phyloP scores from a whole-genome alignment of 768 basidiomycete species.

The Amanita thiersii region DNA sequence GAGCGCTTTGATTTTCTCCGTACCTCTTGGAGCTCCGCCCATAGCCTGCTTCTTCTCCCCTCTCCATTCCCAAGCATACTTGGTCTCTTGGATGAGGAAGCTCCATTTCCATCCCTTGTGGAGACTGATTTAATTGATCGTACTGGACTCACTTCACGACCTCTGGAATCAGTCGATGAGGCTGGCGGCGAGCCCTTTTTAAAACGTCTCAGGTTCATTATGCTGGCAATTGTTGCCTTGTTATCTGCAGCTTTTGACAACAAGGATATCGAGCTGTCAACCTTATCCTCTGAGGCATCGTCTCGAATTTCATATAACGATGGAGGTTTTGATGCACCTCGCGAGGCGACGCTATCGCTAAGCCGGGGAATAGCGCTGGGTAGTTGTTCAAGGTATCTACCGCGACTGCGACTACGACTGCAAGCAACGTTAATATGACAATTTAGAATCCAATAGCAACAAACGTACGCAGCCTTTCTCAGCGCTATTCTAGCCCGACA shows the following conservation, averaged over 20 bases:
- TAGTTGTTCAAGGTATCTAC: constrained; percentile 72
- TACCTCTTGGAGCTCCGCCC: constrained; percentile 48
- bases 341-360: not conserved
- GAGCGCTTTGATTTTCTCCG: constrained; percentile 38
- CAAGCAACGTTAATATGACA: constrained; percentile 10
- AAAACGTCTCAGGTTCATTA: constrained; percentile 1
- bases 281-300: not conserved
- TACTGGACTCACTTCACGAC: constrained; percentile 6
- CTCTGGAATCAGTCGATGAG: not conserved
- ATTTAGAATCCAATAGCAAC: constrained; percentile 1
- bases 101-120: constrained; percentile 6
- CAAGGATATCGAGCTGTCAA: constrained; percentile 3
- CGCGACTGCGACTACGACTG: too few species aligned
- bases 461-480: constrained; percentile 77
- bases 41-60: constrained; percentile 35
- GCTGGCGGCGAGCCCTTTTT: constrained; percentile 14
- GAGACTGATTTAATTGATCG: constrained; percentile 6
- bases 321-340: too few species aligned
- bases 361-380: constrained; percentile 44
- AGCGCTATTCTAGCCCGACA: constrained; percentile 65
- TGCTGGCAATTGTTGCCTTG: not conserved
- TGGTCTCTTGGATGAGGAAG: constrained; percentile 15
- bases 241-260: not conserved
- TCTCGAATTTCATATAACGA: not conserved
- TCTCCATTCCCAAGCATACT: constrained; percentile 26